These are phyloP conservation scores for Spiromastix sp. DNA, from an alignment of 2,329 filamentous ascomycete genomes.

Conservation along the genomic window DNA sequence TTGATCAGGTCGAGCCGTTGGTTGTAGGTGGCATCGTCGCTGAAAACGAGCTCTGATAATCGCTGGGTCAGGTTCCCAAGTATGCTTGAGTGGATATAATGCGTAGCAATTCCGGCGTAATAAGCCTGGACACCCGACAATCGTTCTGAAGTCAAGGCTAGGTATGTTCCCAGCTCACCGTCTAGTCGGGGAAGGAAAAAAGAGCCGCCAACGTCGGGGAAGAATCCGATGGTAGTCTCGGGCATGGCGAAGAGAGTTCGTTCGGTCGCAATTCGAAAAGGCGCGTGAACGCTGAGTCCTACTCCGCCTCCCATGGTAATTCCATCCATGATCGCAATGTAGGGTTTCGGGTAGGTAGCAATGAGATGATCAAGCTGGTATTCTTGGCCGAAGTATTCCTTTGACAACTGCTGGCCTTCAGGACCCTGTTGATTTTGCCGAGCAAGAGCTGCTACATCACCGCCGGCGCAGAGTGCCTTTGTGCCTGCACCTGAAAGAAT, in stretches of 20 bases:
- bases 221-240: slow-evolving; percentile 96
- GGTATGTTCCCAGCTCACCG: slow-evolving; percentile 78
- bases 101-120: slow-evolving; percentile 85
- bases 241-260: slow-evolving; percentile 96
- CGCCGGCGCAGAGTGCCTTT: slow-evolving; percentile 83
- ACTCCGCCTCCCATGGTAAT: slow-evolving; percentile 98
- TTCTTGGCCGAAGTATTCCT: slow-evolving; percentile 85
- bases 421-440: slow-evolving; percentile 54
- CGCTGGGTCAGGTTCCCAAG: slow-evolving; percentile 72
- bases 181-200: slow-evolving; percentile 92
- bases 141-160: slow-evolving; percentile 80
- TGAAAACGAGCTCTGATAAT: slow-evolving; percentile 80
- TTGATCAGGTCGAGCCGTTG: slow-evolving; percentile 65
- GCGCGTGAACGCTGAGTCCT: slow-evolving; percentile 85
- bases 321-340: slow-evolving; percentile 92
- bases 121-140: slow-evolving; percentile 76
- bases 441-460: slow-evolving; percentile 76
- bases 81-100: slow-evolving; percentile 88
- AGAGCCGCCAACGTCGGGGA: slow-evolving; percentile 91
- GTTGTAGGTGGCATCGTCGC: slow-evolving; percentile 56
- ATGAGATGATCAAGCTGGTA: slow-evolving; percentile 95
- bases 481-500: slow-evolving; percentile 83
- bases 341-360: slow-evolving; percentile 85
- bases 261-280: slow-evolving; percentile 93
- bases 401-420: slow-evolving; percentile 63